Base-by-base conservation (phyloP, 768 basidiomycete species). In the Boletales sp. region DNA sequence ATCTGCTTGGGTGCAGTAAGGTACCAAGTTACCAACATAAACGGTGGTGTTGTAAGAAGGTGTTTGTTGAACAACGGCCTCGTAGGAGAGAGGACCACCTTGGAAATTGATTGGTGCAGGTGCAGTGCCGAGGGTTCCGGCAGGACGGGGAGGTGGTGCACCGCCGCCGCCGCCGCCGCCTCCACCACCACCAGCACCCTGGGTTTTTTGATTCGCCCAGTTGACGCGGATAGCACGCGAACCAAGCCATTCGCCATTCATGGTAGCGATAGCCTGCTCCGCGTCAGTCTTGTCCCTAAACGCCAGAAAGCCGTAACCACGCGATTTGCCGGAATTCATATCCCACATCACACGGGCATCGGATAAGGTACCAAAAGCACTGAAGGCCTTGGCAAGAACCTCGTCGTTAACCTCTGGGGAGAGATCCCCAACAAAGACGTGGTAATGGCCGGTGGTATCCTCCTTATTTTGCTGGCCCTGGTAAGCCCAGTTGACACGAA, bases 341-440 rank as follows among this genome's bases (percentile, higher is more conserved):
- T 99, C 96, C 95, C 95, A 98, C 95, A 98, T 98, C 53, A 98
- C 96, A 32, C 96, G 84, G 44, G 95, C 95, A 70, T 99, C 96
- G 45, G 92, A 94, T 73, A 99, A 80, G 54, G 88, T 89, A 31
- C 94, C 94, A 67, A 99, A 99, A 35, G 95, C 95, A 61, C 83
- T 86, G 77, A 99, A 99, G 8, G 96, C 96, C 75, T 98, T 97
- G 50, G 75, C 87, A 55, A 99, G 84, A 48, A 97, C 92, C 15
- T 94, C 94, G 62, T 99, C 96, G 68, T 93, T 98, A 67, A 99
- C 94, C 70, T 99, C 96, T 19, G 96, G 95, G 59, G 90, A 93
- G 62, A 99, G 89, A 75, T 99, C 96, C n/a, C 96, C 96, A 56
- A 98, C 95, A 71, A 99, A 99, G 62, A 99, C 94, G 68, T 99